A percentile compares a stretch with the other conserved stretches of the same genome.
These are phyloP conservation scores for Thermochaetoides dissita DNA, from an alignment of 2,329 filamentous ascomycete species.

Conservation along the genomic window DNA sequence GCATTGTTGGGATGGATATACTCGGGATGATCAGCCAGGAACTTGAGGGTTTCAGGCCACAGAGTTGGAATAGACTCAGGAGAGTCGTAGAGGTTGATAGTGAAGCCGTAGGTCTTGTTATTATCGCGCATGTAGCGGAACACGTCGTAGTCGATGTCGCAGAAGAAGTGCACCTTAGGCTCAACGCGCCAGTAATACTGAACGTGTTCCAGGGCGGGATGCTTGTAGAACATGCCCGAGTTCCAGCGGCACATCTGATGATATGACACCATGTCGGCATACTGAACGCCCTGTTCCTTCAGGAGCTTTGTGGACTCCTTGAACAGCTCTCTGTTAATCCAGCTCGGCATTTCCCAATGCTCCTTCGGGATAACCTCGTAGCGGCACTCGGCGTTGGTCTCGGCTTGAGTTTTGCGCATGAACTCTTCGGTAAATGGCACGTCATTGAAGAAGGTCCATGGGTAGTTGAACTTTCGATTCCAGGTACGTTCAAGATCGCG, in stretches of 20 bases:
- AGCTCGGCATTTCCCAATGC: conserved; percentile 82
- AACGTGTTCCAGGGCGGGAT: conserved; percentile 66
- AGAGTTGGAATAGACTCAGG: conserved; percentile 73
- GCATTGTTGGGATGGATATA: conserved; percentile 76
- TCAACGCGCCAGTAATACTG: conserved; percentile 99
- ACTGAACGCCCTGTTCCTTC: conserved; percentile 75
- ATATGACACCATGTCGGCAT: conserved; percentile 77
- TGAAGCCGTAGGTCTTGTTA: conserved; percentile 99
- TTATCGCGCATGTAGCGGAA: conserved; percentile 97
- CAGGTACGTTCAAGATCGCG: conserved; percentile 81
- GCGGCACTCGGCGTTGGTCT: conserved; percentile 74
- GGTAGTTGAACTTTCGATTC: conserved; percentile 99
- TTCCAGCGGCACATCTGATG: conserved; percentile 99
- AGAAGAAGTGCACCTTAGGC: conserved; percentile 98
- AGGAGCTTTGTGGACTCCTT: conserved; percentile 72
- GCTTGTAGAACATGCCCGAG: conserved; percentile 93
- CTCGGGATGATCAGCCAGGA: conserved; percentile 70
- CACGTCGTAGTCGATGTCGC: conserved; percentile 94
- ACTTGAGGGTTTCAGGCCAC: conserved; percentile 93
- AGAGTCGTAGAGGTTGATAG: conserved; percentile 90
- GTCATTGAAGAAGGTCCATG: conserved; percentile 99
- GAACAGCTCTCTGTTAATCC: conserved; percentile 84
- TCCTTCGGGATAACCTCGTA: conserved; percentile 88
- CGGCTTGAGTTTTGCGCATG: conserved; percentile 64
- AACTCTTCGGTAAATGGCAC: conserved; percentile 88